These are phyloP conservation scores for Letharia columbiana DNA, from an alignment of 495 filamentous ascomycete species.

Conservation along the genomic window DNA sequence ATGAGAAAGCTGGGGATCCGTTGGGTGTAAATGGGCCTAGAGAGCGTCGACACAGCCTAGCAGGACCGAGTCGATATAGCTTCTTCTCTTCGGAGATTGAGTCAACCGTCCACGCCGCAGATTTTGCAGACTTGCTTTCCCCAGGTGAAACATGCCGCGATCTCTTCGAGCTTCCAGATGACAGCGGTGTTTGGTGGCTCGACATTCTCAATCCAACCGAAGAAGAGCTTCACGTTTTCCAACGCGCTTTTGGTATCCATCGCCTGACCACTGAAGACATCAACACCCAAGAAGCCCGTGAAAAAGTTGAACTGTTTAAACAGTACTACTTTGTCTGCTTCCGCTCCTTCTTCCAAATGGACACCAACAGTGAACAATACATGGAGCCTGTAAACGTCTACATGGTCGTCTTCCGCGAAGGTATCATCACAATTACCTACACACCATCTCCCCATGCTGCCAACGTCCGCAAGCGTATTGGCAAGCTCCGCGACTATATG, in stretches of 20 bases:
- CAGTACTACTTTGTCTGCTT: conserved; percentile 98
- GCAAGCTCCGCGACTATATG: conserved; percentile 86
- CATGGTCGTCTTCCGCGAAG: conserved; percentile 93
- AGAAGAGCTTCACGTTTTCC: conserved; percentile 80
- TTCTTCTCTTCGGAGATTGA: conserved; percentile 95
- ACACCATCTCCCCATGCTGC: conserved; percentile 71
- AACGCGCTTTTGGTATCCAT: conserved; percentile 86
- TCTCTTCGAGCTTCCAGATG: conserved; percentile 71
- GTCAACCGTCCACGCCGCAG: conserved; percentile 79
- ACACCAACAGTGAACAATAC: conserved; percentile 65
- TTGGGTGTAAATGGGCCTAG: conserved; percentile 22
- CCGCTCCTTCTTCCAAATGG: conserved; percentile 79
- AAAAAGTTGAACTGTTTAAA: conserved; percentile 96
- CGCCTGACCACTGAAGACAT: conserved; percentile 94
- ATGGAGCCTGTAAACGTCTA: conserved; percentile 93
- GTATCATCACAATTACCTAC: conserved; percentile 89
- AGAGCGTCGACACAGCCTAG: conserved; percentile 26
- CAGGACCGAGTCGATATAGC: conserved; percentile 67
- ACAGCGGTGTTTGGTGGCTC: conserved; percentile 84
- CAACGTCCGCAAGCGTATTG: conserved; percentile 85
- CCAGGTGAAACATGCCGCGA: conserved; percentile 83
- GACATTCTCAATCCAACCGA: conserved; percentile 86
- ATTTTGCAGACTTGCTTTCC: conserved; percentile 76
- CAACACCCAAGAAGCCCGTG: conserved; percentile 81
- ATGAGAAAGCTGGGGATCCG: conserved; percentile 27